Evolutionary conservation across 208 protist genomes (phyloP), one percentile per base, ranked within the genome.

Genomic region (Hexamita inflata): DNA sequence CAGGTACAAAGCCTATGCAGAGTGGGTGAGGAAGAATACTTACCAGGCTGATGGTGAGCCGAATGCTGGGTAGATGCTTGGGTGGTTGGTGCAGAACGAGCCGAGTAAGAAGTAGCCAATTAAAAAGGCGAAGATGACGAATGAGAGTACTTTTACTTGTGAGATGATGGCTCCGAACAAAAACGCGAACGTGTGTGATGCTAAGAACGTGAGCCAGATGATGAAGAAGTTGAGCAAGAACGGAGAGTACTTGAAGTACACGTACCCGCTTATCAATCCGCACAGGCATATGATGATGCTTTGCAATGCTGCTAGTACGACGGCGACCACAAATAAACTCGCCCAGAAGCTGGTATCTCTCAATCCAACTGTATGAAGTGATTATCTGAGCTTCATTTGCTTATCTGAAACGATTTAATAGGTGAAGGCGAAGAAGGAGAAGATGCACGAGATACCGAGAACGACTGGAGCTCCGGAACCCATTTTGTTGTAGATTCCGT

Each of bases 341-440:
- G 42, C 19, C 34, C 38, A 70, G 38, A 42, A 70, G 7, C 19
- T 45, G n/a, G 38, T 32, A 70, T 70, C 64, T 24, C 26, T 7
- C 32, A 70, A 15, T 38, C 64, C 64, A 45, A 70, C 38, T 13
- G 64, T 70, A 49, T 70, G 64, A 35, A 70, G 64, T 45, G 32
- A 45, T 49, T 70, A 38, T 7, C 64, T 7, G n/a, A 70, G 64
- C 35, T 70, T 70, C 24, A n/a, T 45, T n/a, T 70, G 11, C n/a
- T 70, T 70, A 15, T 70, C 64, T 24, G 38, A 57, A 28, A 70
- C 40, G n/a, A 70, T 49, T n/a, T 45, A 19, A n/a, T 32, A 70
- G 7, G 28, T 28, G n/a, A 70, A 70, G 7, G 26, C 26, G 40
- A 42, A 70, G 9, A 70, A 32, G 7, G 38, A 32, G 42, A 70